Base-by-base conservation (phyloP, 2,329 filamentous ascomycete genomes). In the Claviceps pazoutovae region DNA sequence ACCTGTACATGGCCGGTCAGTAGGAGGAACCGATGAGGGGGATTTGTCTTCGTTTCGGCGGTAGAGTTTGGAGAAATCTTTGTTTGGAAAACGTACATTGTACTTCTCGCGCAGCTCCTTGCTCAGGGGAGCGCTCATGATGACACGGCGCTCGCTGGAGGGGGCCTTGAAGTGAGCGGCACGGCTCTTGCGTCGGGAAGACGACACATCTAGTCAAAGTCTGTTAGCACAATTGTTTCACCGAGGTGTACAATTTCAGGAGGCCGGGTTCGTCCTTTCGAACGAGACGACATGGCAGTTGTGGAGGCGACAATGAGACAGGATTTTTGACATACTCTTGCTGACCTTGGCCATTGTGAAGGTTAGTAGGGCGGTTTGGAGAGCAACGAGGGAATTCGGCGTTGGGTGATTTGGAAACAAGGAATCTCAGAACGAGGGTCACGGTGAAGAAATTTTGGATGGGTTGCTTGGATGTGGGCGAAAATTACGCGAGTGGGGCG, bases 71-170 rank as follows among this genome's bases (percentile, higher is more conserved):
- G 43, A 13, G 11, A 13, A 19, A 7, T 6, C 14, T 34, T 34
- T 19, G 4, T 34, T 34, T 34, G 4, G 46, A 37, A 53, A 71
- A 37, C 86, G 62, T 80, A 96, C 93, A 75, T 95, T 95, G 86
- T 98, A 87, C 84, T 98, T 93, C 77, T 95, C 90, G 71, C 89
- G 85, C 71, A 98, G 83, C 79, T 98, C 93, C 82, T 95, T 95
- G 79, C 80, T 86, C 64, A 96, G 82, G 66, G 88, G 86, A 63
- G 93, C 90, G 78, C 86, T 91, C 90, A 98, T 96, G 79, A 95
- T 95, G 66, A 84, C 80, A 71, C 93, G 88, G 75, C 93, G 90
- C 71, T 88, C 81, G 78, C 86, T 89, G 72, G 90, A 96, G 64
- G 90, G 89, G 63, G 93, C 93, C 72, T 80, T 78, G 83, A 95